A percentile compares a stretch with the other conserved stretches of the same genome.
Evolutionary conservation across 192 early-diverging fungal species (phyloP).

Genomic region (Cetraspora pellucida): DNA sequence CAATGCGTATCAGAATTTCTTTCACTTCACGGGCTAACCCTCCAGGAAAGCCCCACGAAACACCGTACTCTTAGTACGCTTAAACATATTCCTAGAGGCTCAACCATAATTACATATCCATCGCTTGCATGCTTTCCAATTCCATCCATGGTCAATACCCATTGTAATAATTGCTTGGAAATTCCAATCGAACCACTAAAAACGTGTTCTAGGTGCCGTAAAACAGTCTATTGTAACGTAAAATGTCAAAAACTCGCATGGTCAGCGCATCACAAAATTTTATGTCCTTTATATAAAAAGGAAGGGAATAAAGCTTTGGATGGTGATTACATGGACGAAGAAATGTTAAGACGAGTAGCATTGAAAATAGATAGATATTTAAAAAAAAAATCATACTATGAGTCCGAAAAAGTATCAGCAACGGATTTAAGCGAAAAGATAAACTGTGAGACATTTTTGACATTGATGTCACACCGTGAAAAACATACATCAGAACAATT

Average conservation of each 20-base stretch:
- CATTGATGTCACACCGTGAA: constrained; percentile 1
- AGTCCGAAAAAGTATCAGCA: background rate
- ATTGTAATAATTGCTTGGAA: constrained; percentile 29
- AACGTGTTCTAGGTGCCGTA: constrained; percentile 23
- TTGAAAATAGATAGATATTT: constrained; percentile 2
- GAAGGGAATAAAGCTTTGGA: background rate
- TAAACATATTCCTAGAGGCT: background rate
- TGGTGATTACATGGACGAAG: background rate
- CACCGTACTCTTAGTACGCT: background rate
- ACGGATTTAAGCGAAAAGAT: background rate
- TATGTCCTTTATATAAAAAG: constrained; percentile 16
- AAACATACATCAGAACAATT: background rate
- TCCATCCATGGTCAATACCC: background rate
- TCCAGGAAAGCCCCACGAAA: background rate
- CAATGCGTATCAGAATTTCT: background rate
- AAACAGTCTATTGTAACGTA: constrained; percentile 6
- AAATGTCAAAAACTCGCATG: constrained; percentile 20
- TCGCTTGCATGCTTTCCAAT: constrained; percentile 16
- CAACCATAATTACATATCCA: background rate
- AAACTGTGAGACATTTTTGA: constrained; percentile 6
- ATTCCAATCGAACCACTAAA: background rate
- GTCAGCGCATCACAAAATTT: constrained; percentile 17
- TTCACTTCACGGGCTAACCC: background rate
- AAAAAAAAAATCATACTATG: background rate
- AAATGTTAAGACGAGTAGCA: constrained; percentile 21